phyloP scores from a whole-genome alignment of 208 protist species.

The Acanthamoeba rhysodes region DNA sequence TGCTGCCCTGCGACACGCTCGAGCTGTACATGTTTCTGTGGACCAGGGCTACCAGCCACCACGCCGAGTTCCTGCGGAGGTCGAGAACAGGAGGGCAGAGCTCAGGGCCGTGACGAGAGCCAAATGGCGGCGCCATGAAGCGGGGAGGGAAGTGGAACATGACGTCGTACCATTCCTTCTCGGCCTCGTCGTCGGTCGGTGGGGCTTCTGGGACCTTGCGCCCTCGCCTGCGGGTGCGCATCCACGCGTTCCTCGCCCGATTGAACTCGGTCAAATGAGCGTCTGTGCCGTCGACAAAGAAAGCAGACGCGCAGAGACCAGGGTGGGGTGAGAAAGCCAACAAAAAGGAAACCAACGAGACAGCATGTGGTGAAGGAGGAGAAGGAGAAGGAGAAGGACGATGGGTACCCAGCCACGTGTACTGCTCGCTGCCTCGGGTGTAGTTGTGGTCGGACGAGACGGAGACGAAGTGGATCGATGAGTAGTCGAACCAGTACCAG shows the following conservation, averaged over 20 bases:
- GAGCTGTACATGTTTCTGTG: conserved; percentile 27
- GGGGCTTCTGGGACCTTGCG: not conserved
- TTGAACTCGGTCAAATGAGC: not conserved
- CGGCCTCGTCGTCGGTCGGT: not conserved
- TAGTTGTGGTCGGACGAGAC: conserved; percentile 47
- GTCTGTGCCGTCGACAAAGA: not conserved
- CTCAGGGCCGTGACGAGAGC: too few relatives aligned
- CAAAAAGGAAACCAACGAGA: not conserved
- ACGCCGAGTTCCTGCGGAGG: not conserved
- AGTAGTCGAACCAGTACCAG: conserved; percentile 50
- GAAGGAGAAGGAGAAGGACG: not conserved
- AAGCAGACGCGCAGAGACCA: not conserved
- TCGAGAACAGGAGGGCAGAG: too few relatives aligned
- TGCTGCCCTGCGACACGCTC: not conserved
- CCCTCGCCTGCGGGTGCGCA: not conserved
- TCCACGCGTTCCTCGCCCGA: conserved; percentile 6
- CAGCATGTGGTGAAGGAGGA: not conserved
- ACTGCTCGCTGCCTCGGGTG: conserved; percentile 13
- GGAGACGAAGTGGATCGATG: conserved; percentile 1
- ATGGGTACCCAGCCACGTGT: not conserved
- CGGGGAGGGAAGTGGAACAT: too few relatives aligned
- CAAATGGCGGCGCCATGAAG: too few relatives aligned
- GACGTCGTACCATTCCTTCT: not conserved
- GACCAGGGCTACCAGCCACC: not conserved
- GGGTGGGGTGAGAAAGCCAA: too few relatives aligned